A percentile compares a stretch with the other conserved stretches of the same genome.
Evolutionary conservation across 805 yeast species (phyloP).

Genomic region (Wickerhamiella allomyrinae): DNA sequence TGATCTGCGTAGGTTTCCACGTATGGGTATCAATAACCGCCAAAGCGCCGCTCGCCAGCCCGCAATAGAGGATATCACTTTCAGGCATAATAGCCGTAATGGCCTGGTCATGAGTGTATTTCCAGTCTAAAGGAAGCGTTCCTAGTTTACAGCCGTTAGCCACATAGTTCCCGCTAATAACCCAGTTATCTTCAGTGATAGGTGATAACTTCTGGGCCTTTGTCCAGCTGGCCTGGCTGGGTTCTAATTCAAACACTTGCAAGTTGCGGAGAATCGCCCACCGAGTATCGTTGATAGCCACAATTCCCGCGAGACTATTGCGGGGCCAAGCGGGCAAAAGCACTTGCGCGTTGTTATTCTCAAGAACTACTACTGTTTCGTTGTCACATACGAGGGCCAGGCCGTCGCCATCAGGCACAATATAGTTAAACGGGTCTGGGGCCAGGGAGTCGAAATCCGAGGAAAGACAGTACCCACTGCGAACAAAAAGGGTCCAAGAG

Average conservation of each 20-base stretch:
- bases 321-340: conserved; percentile 4
- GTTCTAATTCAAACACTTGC: not conserved
- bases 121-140: not conserved
- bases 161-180: not conserved
- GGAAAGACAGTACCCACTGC: not conserved
- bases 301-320: not conserved
- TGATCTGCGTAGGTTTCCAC: not conserved
- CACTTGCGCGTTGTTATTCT: conserved; percentile 8
- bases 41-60: conserved; percentile 4
- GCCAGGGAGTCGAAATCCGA: conserved; percentile 4
- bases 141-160: not conserved
- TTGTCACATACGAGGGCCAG: conserved; percentile 3
- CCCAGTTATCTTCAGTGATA: not conserved
- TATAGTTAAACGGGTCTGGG: not conserved
- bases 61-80: conserved; percentile 1
- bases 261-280: not conserved
- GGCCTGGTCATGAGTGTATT: not conserved
- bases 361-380: conserved; percentile 5
- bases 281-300: not conserved
- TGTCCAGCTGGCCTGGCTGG: conserved; percentile 1
- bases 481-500: conserved; percentile 4
- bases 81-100: not conserved
- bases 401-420: not conserved
- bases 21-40: not conserved
- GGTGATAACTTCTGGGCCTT: not conserved